Percentiles rank a stretch among this genome's conserved stretches.
Evolutionary conservation across 139 green algal genomes (phyloP).

Genomic region (Pleodorina starrii): DNA sequence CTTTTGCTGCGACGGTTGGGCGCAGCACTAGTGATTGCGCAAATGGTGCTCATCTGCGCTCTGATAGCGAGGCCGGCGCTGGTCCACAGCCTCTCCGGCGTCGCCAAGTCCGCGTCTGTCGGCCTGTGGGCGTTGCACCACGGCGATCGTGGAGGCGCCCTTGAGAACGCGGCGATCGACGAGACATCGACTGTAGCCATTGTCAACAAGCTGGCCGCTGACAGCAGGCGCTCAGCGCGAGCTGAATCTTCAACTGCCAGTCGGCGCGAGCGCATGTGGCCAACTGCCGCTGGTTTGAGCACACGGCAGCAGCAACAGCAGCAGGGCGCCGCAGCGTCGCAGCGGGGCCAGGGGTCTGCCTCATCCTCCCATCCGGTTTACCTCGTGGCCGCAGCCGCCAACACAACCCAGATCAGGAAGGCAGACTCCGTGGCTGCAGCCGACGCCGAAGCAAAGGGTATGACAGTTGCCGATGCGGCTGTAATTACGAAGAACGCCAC

Average conservation of each 20-base stretch:
- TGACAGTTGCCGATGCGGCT: no score
- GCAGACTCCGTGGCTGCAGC: not conserved
- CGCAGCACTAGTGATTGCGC: not conserved
- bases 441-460: not conserved
- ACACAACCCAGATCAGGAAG: no score
- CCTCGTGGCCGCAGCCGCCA: not conserved
- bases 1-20: not conserved
- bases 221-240: not conserved
- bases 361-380: not conserved
- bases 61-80: not conserved
- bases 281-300: not conserved
- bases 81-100: not conserved
- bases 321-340: not conserved
- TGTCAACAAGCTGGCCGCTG: not conserved
- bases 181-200: not conserved
- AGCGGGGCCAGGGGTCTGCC: not conserved
- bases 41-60: not conserved
- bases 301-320: not conserved
- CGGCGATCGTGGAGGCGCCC: not conserved
- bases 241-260: not conserved
- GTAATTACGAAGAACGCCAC: not conserved
- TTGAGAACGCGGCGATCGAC: not conserved
- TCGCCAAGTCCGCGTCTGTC: not conserved
- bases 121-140: not conserved
- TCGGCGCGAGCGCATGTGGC: constrained; percentile 19